Evolutionary conservation across 2,329 filamentous ascomycete genomes (phyloP).

Genomic region (Colletotrichum zoysiae): DNA sequence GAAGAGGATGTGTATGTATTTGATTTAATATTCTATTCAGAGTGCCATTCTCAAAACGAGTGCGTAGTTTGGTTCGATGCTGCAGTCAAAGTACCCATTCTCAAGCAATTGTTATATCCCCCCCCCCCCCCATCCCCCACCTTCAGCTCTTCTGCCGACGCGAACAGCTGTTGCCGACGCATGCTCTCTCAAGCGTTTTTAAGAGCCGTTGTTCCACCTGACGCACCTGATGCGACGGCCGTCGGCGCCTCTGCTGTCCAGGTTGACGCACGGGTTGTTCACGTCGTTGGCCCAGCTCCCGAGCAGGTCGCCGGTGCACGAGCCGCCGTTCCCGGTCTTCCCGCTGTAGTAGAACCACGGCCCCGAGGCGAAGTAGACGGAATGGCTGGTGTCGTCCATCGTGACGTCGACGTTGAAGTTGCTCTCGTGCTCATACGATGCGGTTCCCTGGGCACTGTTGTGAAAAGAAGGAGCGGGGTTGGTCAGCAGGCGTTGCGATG

Average conservation of each 20-base stretch:
- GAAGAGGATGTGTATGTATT: neutral
- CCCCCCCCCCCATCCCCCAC: no score
- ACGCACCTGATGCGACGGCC: constrained; percentile 20
- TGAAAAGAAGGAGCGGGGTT: neutral
- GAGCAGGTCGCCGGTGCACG: constrained; percentile 18
- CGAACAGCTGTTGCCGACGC: neutral
- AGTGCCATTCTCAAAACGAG: neutral
- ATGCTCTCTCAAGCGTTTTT: no score
- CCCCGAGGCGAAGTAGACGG: constrained; percentile 30
- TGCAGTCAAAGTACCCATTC: neutral
- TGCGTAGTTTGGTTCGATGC: no score
- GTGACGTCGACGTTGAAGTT: constrained; percentile 32
- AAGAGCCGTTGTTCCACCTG: constrained; percentile 16
- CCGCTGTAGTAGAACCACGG: constrained; percentile 25
- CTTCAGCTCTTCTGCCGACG: neutral
- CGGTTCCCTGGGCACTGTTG: constrained; percentile 18
- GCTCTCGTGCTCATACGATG: constrained; percentile 26
- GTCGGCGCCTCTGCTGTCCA: constrained; percentile 15
- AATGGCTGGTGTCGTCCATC: constrained; percentile 29
- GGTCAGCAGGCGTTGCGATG: neutral
- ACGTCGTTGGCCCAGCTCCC: constrained; percentile 24
- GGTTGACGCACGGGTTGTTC: constrained; percentile 14
- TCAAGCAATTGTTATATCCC: neutral
- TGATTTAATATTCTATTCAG: no score
- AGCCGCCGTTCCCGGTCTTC: constrained; percentile 18